Evolutionary conservation across 129 eudicot species (phyloP).

Genomic region (Escallonia herrerae): DNA sequence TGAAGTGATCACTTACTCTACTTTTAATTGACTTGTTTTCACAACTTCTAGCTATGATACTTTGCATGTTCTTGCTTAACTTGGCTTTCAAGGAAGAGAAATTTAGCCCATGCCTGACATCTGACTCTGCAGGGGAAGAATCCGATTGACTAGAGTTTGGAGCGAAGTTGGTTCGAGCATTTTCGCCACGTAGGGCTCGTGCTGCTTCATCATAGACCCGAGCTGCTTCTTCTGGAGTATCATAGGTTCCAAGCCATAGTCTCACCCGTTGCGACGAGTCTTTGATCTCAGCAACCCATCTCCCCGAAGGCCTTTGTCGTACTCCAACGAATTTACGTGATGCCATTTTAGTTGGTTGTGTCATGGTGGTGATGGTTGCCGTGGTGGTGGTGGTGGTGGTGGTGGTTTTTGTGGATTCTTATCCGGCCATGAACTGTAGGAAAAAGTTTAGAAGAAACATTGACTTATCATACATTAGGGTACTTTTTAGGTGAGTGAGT

Average conservation of each 20-base stretch:
- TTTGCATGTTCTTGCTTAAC: slow-evolving; percentile 69
- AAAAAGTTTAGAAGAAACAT: not conserved
- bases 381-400: slow-evolving; percentile 6
- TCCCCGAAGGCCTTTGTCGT: slow-evolving; percentile 74
- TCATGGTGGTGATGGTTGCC: not conserved
- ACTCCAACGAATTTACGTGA: slow-evolving; percentile 58
- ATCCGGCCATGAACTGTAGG: slow-evolving; percentile 23
- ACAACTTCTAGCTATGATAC: slow-evolving; percentile 52
- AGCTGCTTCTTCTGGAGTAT: slow-evolving; percentile 80
- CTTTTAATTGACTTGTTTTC: slow-evolving; percentile 57
- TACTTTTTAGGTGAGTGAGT: not conserved
- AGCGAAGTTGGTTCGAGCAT: slow-evolving; percentile 68
- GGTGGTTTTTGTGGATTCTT: slow-evolving; percentile 23
- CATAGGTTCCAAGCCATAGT: slow-evolving; percentile 80
- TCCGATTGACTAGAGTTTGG: slow-evolving; percentile 16
- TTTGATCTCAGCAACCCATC: slow-evolving; percentile 90
- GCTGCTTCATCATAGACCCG: slow-evolving; percentile 86
- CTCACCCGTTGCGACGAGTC: slow-evolving; percentile 76
- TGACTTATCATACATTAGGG: not conserved
- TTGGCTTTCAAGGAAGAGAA: slow-evolving; percentile 70
- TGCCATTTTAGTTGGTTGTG: slow-evolving; percentile 25
- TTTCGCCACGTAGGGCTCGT: slow-evolving; percentile 67
- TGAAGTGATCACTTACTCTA: slow-evolving; percentile 75
- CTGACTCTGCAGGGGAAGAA: slow-evolving; percentile 11
- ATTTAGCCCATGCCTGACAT: slow-evolving; percentile 29